Conservation (phyloP, 768 basidiomycete genomes). For the Russula ochroleuca region DNA sequence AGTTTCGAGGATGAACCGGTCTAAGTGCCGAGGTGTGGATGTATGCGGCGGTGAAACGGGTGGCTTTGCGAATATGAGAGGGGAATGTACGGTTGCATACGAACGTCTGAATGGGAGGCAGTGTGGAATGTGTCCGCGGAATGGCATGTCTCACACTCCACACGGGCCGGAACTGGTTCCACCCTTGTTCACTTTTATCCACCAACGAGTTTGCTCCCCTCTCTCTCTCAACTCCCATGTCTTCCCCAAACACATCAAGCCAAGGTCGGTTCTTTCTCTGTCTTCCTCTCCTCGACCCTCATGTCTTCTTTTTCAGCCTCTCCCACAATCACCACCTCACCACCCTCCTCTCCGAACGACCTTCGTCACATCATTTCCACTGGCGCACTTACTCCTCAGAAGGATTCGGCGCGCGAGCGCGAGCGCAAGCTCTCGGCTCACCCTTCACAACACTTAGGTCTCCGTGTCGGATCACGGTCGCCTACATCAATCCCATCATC, state of each 20-base stretch:
- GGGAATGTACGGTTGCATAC: background rate
- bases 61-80: constrained; percentile 1
- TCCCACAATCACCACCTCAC: constrained; percentile 18
- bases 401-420: constrained; percentile 35
- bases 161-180: background rate
- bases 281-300: background rate
- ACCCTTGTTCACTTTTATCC: constrained; percentile 1
- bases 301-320: constrained; percentile 16
- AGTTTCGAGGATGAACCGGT: constrained; percentile 17
- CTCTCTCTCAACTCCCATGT: constrained; percentile 11
- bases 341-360: constrained; percentile 36
- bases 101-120: background rate
- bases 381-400: constrained; percentile 41
- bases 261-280: constrained; percentile 3
- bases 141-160: background rate
- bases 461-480: constrained; percentile 55
- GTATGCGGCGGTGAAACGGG: background rate
- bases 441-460: constrained; percentile 47
- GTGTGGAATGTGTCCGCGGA: background rate
- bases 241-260: constrained; percentile 11
- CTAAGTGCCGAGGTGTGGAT: constrained; percentile 2
- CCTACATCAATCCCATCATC: constrained; percentile 76
- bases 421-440: constrained; percentile 42
- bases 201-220: background rate
- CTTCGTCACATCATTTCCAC: constrained; percentile 55